Percentiles rank a stretch among this genome's conserved stretches.
Evolutionary conservation across 805 yeast species (phyloP).

Genomic region (Metschnikowia drakensbergensis): DNA sequence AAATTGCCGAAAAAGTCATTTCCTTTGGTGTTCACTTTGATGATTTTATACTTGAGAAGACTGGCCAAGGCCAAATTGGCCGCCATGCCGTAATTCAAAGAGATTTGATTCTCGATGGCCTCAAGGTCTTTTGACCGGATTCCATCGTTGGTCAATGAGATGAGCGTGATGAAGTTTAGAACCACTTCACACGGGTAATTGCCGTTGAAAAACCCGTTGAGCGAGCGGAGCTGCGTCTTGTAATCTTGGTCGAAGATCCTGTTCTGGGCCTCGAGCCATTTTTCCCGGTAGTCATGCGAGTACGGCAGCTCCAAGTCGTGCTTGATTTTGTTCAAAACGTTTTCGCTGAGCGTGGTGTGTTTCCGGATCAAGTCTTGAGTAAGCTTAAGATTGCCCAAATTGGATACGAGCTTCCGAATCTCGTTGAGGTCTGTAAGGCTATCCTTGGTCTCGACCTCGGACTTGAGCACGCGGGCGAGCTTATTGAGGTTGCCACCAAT

Average conservation of each 20-base stretch:
- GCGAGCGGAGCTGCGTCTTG: constrained; percentile 24
- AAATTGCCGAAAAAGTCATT: constrained; percentile 24
- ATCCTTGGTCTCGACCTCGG: constrained; percentile 49
- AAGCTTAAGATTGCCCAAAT: constrained; percentile 60
- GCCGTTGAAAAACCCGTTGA: constrained; percentile 38
- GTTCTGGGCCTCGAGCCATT: constrained; percentile 60
- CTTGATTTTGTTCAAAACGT: constrained; percentile 47
- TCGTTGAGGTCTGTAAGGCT: constrained; percentile 34
- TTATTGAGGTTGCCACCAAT: constrained; percentile 71
- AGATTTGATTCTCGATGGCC: constrained; percentile 48
- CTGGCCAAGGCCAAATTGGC: constrained; percentile 46
- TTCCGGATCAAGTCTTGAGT: constrained; percentile 65
- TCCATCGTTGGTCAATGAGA: constrained; percentile 66
- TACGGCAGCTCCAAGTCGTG: constrained; percentile 11
- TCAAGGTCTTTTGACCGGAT: constrained; percentile 61
- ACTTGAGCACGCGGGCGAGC: constrained; percentile 67
- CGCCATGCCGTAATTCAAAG: constrained; percentile 63
- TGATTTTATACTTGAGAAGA: constrained; percentile 46
- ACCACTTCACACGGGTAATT: constrained; percentile 40
- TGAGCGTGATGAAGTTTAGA: constrained; percentile 51
- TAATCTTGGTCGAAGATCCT: constrained; percentile 52
- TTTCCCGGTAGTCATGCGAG: constrained; percentile 38
- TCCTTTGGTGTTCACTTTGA: constrained; percentile 29
- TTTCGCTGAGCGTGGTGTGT: constrained; percentile 74
- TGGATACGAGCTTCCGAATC: constrained; percentile 68